A percentile compares a stretch with the other conserved stretches of the same genome.
phyloP scores from a whole-genome alignment of 2,329 filamentous ascomycete genomes.

The Pyrenophora seminiperda region DNA sequence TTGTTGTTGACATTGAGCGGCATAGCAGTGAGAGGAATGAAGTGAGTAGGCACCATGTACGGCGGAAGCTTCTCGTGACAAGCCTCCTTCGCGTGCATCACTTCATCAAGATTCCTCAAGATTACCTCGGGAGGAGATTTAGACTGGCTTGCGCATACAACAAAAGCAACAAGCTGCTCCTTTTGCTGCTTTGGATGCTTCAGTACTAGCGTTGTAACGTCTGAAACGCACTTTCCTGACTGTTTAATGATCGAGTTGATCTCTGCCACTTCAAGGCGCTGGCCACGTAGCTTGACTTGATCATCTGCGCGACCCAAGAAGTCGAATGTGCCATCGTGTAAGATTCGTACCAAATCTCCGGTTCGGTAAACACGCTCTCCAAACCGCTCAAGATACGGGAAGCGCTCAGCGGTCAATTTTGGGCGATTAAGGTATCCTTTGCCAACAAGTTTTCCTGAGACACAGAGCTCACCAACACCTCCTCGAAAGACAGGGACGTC shows the following conservation, averaged over 20 bases:
- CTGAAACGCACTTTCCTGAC: constrained; percentile 62
- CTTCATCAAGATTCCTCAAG: constrained; percentile 22
- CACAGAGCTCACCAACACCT: constrained; percentile 83
- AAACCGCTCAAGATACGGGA: constrained; percentile 65
- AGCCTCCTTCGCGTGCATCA: constrained; percentile 51
- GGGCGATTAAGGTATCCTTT: constrained; percentile 84
- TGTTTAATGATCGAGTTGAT: constrained; percentile 82
- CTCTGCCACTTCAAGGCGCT: constrained; percentile 86
- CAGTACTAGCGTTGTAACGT: constrained; percentile 77
- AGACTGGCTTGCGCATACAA: constrained; percentile 42
- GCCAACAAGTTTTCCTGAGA: constrained; percentile 84
- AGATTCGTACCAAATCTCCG: constrained; percentile 81
- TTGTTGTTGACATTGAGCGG: constrained; percentile 91
- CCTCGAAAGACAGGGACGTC: constrained; percentile 75
- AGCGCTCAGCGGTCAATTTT: constrained; percentile 77
- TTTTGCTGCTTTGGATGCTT: constrained; percentile 74
- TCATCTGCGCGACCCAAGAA: constrained; percentile 89
- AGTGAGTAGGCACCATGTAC: constrained; percentile 91
- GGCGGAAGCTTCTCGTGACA: constrained; percentile 73
- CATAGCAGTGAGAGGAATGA: constrained; percentile 71
- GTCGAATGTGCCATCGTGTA: constrained; percentile 81
- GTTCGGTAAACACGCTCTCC: constrained; percentile 73
- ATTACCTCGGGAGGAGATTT: constrained; percentile 28
- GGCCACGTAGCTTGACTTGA: constrained; percentile 88
- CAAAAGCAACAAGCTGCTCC: constrained; percentile 81